Base-by-base conservation (phyloP, 106 monocot species). In the Phalaenopsis equestris region DNA sequence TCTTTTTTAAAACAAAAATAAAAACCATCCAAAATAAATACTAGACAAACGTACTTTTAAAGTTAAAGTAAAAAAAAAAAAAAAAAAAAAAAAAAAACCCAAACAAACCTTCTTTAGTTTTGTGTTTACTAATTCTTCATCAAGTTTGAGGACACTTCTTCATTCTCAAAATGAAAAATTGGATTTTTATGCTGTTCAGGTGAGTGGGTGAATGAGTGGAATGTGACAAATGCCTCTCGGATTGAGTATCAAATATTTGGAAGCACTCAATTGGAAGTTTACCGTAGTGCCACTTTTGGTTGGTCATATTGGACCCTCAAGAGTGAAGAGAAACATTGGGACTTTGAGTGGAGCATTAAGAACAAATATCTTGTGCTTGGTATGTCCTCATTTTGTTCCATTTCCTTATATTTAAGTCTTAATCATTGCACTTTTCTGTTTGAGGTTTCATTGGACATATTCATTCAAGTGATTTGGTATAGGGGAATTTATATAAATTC, bases 151-250 rank as follows among this genome's bases (percentile, higher is more conserved):
- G 14, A 52, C 11, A 12, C 1, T 57, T 57, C 57, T 57, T 16
- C 19, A 57, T 67, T 6, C 36, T 30, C 6, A 37, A 10, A 36
- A 14, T 70, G 38, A 70, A 70, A 70, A 3, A 9, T 14, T 70
- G 74, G n/a, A 74, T 1, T 74, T 74, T 6, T 43, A 1, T 45
- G 9, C 49, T 76, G 41, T 89, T 79, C 88, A 94, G 93, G 93
- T 56, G 93, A 94, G 75, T 94, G 94, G 94, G 88, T 88, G 37
- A 92, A 91, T 82, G 91, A 94, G 80, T 90, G 88, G 94, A 84
- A 79, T 56, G 84, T 80, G 72, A 39, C 78, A 85, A 90, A 92
- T 85, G 92, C 90, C 39, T 84, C 92, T 49, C 80, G 84, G 41
- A 58, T 73, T 2, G 84, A 94, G 19, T 94, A 94, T 82, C 92